A percentile compares a stretch with the other conserved stretches of the same genome.
Evolutionary conservation across 768 basidiomycete genomes (phyloP).

Genomic region (Hirschioporus abietinus): DNA sequence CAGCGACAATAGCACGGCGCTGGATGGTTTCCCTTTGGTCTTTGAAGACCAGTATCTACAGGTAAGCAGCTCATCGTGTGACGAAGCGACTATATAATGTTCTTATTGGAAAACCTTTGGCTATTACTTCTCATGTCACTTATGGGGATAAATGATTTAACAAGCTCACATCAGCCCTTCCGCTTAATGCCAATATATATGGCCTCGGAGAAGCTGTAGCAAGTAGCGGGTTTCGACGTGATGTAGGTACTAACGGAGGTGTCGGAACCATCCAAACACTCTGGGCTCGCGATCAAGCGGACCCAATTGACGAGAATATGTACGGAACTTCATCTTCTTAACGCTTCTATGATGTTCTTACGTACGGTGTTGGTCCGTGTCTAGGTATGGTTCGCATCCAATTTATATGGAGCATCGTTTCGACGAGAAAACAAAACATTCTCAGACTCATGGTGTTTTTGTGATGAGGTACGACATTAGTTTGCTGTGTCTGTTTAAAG

Average conservation of each 20-base stretch:
- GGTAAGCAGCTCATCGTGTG: slow-evolving; percentile 24
- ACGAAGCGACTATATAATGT: background rate
- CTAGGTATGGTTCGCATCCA: slow-evolving; percentile 68
- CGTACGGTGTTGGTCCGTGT: slow-evolving; percentile 7
- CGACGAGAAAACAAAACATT: slow-evolving; percentile 40
- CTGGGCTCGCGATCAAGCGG: slow-evolving; percentile 59
- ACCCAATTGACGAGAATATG: slow-evolving; percentile 66
- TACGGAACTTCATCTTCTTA: slow-evolving; percentile 25
- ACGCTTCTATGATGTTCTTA: slow-evolving; percentile 5
- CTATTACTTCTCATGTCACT: background rate
- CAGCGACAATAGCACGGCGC: slow-evolving; percentile 45
- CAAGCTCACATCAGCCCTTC: slow-evolving; percentile 61
- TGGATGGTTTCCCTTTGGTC: slow-evolving; percentile 63
- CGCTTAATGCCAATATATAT: slow-evolving; percentile 65
- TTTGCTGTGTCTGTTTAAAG: slow-evolving; percentile 9
- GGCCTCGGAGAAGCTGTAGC: slow-evolving; percentile 72
- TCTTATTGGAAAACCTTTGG: background rate
- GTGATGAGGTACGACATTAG: slow-evolving; percentile 46
- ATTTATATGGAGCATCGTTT: slow-evolving; percentile 73
- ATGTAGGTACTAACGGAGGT: slow-evolving; percentile 44
- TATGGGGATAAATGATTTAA: background rate
- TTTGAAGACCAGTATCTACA: slow-evolving; percentile 82
- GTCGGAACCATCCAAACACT: slow-evolving; percentile 58
- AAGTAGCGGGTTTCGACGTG: slow-evolving; percentile 62
- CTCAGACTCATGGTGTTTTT: slow-evolving; percentile 73